Base-by-base conservation (phyloP, 2,329 filamentous ascomycete species). In the Macrophomina phaseolina region DNA sequence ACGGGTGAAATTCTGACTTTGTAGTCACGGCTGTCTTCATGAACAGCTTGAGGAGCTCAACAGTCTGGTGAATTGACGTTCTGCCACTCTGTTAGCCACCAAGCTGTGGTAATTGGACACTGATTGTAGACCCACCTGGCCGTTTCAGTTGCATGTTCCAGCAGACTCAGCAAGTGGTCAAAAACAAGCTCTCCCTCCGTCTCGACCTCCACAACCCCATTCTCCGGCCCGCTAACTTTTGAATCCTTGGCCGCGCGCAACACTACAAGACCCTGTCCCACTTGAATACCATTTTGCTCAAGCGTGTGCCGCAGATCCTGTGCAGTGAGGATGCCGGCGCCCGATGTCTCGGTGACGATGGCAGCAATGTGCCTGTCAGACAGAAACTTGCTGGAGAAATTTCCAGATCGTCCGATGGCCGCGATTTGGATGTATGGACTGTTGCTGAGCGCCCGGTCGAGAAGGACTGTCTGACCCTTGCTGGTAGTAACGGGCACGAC, bases 371-470 rank as follows among this genome's bases (percentile, higher is more conserved):
- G 68, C 23, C 70, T 75, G 28, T 74, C 73, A 38, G 75, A 74
- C 8, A 78, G 69, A 18, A 78, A 56, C 56, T 76, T 76, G 67
- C 72, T 75, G 4, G 76, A 77, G 61, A 78, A 75, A 66, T 76
- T 73, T 1, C 76, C 76, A 4, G 67, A 58, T 5, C 56, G 72
- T 30, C 73, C 72, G 8, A 76, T 66, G 2, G 73, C 75, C 14
- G 72, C 71, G 16, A 77, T 71, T 51, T 74, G 70, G 14, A 77
- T 70, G 48, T 67, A 66, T 42, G 71, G 73, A 56, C 69, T 70
- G 12, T 71, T 67, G 4, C 70, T 70, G 12, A 72, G 71, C 12
- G 71, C 69, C 3, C 69, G 68, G 56, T 78, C 73, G n/a, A 78
- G 68, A 3, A 78, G 70, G 28, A 77, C 70, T 8, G 69, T 73